Conservation (phyloP, 805 yeast genomes). For the Candida coquimbonensis region DNA sequence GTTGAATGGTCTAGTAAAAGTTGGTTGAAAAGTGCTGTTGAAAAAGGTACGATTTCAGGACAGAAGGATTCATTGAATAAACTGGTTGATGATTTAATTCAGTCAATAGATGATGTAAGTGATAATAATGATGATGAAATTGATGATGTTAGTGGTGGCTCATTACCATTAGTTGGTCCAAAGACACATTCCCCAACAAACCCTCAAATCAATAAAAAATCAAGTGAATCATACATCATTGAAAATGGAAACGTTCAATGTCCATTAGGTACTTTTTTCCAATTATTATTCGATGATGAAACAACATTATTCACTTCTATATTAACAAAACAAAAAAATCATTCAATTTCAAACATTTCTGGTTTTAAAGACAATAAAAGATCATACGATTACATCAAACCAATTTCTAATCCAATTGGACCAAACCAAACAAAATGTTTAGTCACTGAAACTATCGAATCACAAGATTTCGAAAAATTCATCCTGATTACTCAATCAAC, state of each 20-base stretch:
- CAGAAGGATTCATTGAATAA: slow-evolving; percentile 52
- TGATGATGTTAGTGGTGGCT: background rate
- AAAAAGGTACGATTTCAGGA: slow-evolving; percentile 67
- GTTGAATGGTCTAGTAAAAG: slow-evolving; percentile 71
- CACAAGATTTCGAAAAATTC: slow-evolving; percentile 46
- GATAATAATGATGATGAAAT: slow-evolving; percentile 17
- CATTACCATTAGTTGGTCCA: slow-evolving; percentile 29
- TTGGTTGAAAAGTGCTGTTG: slow-evolving; percentile 73
- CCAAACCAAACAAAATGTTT: slow-evolving; percentile 82
- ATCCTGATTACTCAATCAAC: slow-evolving; percentile 58
- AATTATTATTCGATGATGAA: slow-evolving; percentile 56
- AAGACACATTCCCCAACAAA: slow-evolving; percentile 38
- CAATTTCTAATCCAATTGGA: slow-evolving; percentile 75
- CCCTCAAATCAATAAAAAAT: slow-evolving; percentile 31
- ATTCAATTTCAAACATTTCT: slow-evolving; percentile 43
- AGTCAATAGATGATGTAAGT: slow-evolving; percentile 5
- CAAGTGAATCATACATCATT: slow-evolving; percentile 45
- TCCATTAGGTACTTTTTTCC: slow-evolving; percentile 59
- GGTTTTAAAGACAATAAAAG: slow-evolving; percentile 36
- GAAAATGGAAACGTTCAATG: slow-evolving; percentile 43
- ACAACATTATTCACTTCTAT: slow-evolving; percentile 39
- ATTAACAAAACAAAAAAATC: slow-evolving; percentile 53
- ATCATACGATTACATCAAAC: slow-evolving; percentile 62
- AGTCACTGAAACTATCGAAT: slow-evolving; percentile 52
- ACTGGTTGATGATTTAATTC: slow-evolving; percentile 34